Percentiles rank a stretch among this genome's conserved stretches.
Conservation (phyloP, 2,329 filamentous ascomycete species). For the Capronia coronata region DNA sequence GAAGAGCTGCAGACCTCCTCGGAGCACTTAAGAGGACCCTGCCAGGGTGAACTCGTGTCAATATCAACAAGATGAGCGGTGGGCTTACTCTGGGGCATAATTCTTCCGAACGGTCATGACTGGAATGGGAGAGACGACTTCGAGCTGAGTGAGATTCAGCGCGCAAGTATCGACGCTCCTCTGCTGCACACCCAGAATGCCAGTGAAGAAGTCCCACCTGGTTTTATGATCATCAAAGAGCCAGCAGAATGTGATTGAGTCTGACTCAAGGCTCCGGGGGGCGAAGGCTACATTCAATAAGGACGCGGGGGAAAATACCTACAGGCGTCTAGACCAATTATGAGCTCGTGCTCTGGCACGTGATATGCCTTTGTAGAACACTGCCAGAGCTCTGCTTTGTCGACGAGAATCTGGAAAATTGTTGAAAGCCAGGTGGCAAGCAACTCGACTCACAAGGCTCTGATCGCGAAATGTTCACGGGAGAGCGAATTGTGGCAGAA, state of each 20-base stretch:
- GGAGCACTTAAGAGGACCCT: constrained; percentile 45
- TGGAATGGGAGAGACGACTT: background rate
- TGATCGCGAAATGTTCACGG: constrained; percentile 7
- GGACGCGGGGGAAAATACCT: background rate
- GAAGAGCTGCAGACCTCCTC: constrained; percentile 40
- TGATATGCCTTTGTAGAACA: background rate
- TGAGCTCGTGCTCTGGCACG: background rate
- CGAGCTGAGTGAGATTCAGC: background rate
- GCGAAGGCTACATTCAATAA: too few relatives aligned
- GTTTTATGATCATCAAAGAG: too few relatives aligned
- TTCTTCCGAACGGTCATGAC: constrained; percentile 22
- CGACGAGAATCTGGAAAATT: background rate
- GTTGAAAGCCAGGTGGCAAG: background rate
- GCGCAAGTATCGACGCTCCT: background rate
- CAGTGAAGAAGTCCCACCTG: too few relatives aligned
- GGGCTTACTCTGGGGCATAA: constrained; percentile 23
- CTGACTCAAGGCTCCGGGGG: too few relatives aligned
- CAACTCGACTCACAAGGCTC: constrained; percentile 3
- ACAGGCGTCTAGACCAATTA: background rate
- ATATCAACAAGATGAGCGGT: background rate
- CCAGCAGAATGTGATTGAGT: background rate
- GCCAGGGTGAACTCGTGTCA: constrained; percentile 1
- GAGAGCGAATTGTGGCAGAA: background rate
- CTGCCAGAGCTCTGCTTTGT: background rate
- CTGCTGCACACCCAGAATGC: too few relatives aligned